Conservation (phyloP, 2,329 filamentous ascomycete species). For the Fusarium sp. region DNA sequence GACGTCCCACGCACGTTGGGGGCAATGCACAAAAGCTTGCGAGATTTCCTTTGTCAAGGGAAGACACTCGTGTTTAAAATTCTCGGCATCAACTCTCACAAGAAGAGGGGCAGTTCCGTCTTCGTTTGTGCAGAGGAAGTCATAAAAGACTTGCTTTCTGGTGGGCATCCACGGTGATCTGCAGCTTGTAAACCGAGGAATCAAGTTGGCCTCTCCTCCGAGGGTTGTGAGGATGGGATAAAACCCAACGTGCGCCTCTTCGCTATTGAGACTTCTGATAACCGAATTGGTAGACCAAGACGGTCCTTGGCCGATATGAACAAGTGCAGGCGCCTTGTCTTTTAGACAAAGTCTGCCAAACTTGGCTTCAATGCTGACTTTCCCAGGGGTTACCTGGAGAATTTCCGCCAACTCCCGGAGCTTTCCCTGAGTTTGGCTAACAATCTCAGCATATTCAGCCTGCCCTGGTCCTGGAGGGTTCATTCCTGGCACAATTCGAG, state of each 20-base stretch:
- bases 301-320: slow-evolving; percentile 38
- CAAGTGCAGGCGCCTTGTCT: slow-evolving; percentile 26
- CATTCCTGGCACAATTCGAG: slow-evolving; percentile 21
- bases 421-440: slow-evolving; percentile 22
- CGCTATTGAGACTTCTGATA: slow-evolving; percentile 9
- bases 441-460: slow-evolving; percentile 6
- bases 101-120: slow-evolving; percentile 18
- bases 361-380: slow-evolving; percentile 39
- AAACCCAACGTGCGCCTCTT: slow-evolving; percentile 37
- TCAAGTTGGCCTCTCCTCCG: slow-evolving; percentile 41
- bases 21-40: slow-evolving; percentile 47
- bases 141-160: slow-evolving; percentile 41
- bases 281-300: slow-evolving; percentile 27
- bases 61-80: slow-evolving; percentile 38
- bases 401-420: slow-evolving; percentile 28
- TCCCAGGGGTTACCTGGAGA: slow-evolving; percentile 42
- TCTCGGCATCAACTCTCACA: slow-evolving; percentile 46
- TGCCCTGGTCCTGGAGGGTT: slow-evolving; percentile 1
- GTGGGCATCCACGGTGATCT: slow-evolving; percentile 36
- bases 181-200: slow-evolving; percentile 25
- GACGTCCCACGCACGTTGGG: slow-evolving; percentile 49
- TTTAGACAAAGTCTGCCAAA: slow-evolving; percentile 49
- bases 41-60: slow-evolving; percentile 35
- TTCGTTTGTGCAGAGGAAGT: slow-evolving; percentile 40
- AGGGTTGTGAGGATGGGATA: slow-evolving; percentile 46